Evolutionary conservation across 139 green algal genomes (phyloP).

Genomic region (Auxenochlorella pyrenoidosa): DNA sequence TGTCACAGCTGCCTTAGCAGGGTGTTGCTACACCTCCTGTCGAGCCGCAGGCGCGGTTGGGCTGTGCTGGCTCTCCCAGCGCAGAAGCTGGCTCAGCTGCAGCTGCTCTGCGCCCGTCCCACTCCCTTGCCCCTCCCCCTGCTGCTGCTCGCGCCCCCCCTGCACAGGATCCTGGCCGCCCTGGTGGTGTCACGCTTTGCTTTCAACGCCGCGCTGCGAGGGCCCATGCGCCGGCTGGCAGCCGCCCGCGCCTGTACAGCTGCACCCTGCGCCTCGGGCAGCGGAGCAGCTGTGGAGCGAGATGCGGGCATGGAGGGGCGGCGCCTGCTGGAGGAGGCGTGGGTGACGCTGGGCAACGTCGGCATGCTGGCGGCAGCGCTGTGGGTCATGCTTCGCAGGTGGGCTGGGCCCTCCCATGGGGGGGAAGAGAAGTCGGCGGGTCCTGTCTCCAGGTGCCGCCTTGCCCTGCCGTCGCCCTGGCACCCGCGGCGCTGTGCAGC

Average conservation of each 20-base stretch:
- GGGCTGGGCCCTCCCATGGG: neutral
- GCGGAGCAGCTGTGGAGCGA: neutral
- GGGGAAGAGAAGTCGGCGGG: too few species aligned
- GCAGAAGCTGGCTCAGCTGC: too few species aligned
- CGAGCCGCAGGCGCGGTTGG: too few species aligned
- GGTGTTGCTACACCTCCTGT: too few species aligned
- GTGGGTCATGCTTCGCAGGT: conserved; percentile 32
- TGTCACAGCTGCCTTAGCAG: neutral
- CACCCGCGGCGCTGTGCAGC: neutral
- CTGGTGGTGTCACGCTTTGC: neutral
- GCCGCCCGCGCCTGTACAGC: too few species aligned
- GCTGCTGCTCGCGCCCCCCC: too few species aligned
- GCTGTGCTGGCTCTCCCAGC: neutral
- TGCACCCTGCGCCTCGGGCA: neutral
- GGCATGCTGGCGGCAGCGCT: conserved; percentile 19
- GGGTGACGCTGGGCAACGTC: conserved; percentile 35
- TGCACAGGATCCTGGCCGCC: neutral
- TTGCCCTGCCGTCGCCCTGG: neutral
- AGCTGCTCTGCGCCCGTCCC: too few species aligned
- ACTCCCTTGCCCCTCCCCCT: too few species aligned
- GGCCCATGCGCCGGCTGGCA: neutral
- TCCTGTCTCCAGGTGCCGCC: neutral
- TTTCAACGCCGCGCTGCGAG: conserved; percentile 17
- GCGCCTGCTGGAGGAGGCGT: conserved; percentile 44
- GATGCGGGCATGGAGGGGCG: neutral